A percentile compares a stretch with the other conserved stretches of the same genome.
Conservation (phyloP, 768 basidiomycete species). For the Sporobolomyces pararoseus region DNA sequence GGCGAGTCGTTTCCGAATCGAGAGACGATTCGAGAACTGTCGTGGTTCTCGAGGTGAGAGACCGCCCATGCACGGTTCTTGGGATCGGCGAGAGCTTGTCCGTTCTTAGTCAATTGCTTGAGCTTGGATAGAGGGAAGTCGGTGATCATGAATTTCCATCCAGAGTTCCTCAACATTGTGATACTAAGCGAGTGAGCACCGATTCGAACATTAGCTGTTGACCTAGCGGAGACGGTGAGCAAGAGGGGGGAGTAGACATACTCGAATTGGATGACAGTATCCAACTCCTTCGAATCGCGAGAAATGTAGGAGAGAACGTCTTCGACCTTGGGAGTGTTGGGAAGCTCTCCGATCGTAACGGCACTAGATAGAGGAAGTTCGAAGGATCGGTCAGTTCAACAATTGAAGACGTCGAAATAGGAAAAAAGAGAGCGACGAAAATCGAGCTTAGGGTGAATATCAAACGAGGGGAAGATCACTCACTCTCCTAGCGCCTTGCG, state of each 20-base stretch:
- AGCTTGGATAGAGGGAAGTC: conserved; percentile 20
- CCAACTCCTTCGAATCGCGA: conserved; percentile 56
- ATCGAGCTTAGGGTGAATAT: too few relatives aligned
- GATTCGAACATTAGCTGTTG: too few relatives aligned
- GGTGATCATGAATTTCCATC: conserved; percentile 5
- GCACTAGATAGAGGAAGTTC: too few relatives aligned
- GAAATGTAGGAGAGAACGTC: conserved; percentile 60
- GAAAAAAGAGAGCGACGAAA: too few relatives aligned
- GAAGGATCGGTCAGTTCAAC: too few relatives aligned
- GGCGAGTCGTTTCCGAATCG: conserved; percentile 64
- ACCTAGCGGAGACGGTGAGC: too few relatives aligned
- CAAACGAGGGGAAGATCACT: too few relatives aligned
- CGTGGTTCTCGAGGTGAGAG: conserved; percentile 67
- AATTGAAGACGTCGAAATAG: too few relatives aligned
- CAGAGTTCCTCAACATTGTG: not conserved
- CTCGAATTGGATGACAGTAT: conserved; percentile 59
- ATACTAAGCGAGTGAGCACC: conserved; percentile 2
- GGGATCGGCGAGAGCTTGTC: conserved; percentile 17
- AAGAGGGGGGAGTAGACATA: too few relatives aligned
- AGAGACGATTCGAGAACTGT: conserved; percentile 59
- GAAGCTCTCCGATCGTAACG: conserved; percentile 48
- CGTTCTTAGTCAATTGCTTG: conserved; percentile 20
- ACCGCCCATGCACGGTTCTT: conserved; percentile 16
- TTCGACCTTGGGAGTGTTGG: conserved; percentile 49
- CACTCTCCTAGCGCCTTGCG: conserved; percentile 60